Base-by-base conservation (phyloP, 108 stramenopile genomes). In the Cyclotella atomus region DNA sequence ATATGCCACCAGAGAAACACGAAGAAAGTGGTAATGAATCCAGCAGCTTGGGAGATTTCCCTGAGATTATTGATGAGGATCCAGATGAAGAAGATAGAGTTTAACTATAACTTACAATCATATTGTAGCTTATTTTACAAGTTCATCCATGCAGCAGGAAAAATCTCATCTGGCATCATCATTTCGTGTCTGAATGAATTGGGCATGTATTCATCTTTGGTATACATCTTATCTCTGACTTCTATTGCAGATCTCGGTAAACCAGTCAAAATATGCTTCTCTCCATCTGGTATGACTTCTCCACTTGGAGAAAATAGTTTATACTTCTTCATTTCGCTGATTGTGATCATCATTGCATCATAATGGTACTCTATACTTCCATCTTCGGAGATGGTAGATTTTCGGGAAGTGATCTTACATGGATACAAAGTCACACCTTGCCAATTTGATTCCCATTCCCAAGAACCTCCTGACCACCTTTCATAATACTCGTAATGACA, bases 291-390 rank as follows among this genome's bases (percentile, higher is more conserved):
- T 30, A 80, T 60, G 6, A 27, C 30, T 41, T 65, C 70, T 34
- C 33, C 64, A 45, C 29, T 4, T 23, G 64, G 55, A 45, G 50
- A 20, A 43, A 59, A 3, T 36, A 45, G 55, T 34, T 87, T 75
- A 0, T 44, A 27, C 1, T 43, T 21, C n/a, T 44, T 29, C 19
- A 87, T 63, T 27, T 88, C 84, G 24, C 71, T 68, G 16, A 67
- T 41, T 44, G 88, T 88, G 16, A 74, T 57, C 66, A 88, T 83
- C 2, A 57, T 50, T 4, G 80, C 87, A n/a, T 41, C 84, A 87
- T 61, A 87, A 32, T 32, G 84, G 77, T 71, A 69, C 36, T 56
- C 52, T 50, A n/a, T 45, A 33, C 54, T 35, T 6, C 57, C 62
- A 29, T 23, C 55, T 27, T 44, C 32, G 23, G 27, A 36, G 20